Evolutionary conservation across 148 eudicot genomes (phyloP).

Genomic region (Tetragonia tetragonoides): DNA sequence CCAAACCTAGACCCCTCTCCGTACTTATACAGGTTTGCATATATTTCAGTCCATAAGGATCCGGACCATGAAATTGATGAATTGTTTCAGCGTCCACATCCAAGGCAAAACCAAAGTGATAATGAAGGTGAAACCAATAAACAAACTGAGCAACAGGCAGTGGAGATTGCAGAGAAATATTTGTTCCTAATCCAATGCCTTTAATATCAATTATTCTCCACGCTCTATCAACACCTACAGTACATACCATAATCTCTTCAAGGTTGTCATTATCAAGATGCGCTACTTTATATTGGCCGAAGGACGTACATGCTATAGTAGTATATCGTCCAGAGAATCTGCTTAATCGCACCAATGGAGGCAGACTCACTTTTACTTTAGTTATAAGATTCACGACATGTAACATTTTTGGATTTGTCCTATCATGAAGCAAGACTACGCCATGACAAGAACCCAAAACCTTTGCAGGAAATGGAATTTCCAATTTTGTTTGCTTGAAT

Average conservation of each 20-base stretch:
- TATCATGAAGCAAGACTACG: conserved; percentile 7
- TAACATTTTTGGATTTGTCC: neutral
- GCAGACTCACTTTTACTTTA: conserved; percentile 13
- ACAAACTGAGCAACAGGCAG: neutral
- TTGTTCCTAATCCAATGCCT: neutral
- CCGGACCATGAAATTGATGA: neutral
- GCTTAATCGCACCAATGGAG: neutral
- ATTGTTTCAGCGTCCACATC: conserved; percentile 17
- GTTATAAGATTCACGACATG: conserved; percentile 17
- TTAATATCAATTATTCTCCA: conserved; percentile 11
- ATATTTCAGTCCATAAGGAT: neutral
- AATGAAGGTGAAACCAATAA: neutral
- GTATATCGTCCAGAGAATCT: no score
- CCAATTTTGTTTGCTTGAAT: neutral
- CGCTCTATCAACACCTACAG: conserved; percentile 15
- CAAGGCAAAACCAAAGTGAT: conserved; percentile 1
- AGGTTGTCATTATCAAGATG: conserved; percentile 6
- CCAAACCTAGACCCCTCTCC: conserved; percentile 10
- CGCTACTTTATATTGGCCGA: conserved; percentile 14
- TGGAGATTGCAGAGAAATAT: neutral
- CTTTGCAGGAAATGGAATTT: conserved; percentile 5
- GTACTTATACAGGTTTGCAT: neutral
- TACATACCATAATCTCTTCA: conserved; percentile 10
- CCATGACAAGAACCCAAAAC: conserved; percentile 17
- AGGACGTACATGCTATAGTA: conserved; percentile 2